Conservation (phyloP, 1,284 basidiomycete genomes). For the Apiotrichum gracile region DNA sequence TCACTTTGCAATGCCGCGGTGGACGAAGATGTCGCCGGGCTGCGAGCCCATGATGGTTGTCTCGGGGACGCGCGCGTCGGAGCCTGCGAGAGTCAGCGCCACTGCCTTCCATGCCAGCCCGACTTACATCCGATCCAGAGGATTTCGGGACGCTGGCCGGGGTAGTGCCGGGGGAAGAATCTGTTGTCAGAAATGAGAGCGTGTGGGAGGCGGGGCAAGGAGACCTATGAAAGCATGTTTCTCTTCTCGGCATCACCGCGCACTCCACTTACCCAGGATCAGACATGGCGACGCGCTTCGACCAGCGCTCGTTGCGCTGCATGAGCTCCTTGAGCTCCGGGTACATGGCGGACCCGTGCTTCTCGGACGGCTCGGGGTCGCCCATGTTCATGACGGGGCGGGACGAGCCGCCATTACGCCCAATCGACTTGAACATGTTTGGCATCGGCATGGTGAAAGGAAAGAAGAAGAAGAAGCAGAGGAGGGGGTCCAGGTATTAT, state of each 20-base stretch:
- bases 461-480: not conserved
- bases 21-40: slow-evolving; percentile 45
- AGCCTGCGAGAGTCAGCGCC: slow-evolving; percentile 21
- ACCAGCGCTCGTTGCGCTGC: slow-evolving; percentile 17
- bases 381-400: not conserved
- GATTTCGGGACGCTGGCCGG: slow-evolving; percentile 43
- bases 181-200: slow-evolving; percentile 18
- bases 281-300: slow-evolving; percentile 4
- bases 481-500: not conserved
- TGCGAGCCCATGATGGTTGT: slow-evolving; percentile 41
- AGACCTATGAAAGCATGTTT: too few species aligned
- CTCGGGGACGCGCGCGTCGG: slow-evolving; percentile 44
- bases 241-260: too few species aligned
- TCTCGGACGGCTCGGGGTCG: slow-evolving; percentile 1
- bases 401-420: not conserved
- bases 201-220: too few species aligned
- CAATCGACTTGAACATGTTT: slow-evolving; percentile 1
- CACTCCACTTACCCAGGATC: slow-evolving; percentile 10
- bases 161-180: slow-evolving; percentile 41
- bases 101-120: not conserved
- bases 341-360: slow-evolving; percentile 5
- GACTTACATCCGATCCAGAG: slow-evolving; percentile 45
- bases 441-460: slow-evolving; percentile 1
- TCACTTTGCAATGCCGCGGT: slow-evolving; percentile 44
- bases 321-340: slow-evolving; percentile 19